A percentile compares a stretch with the other conserved stretches of the same genome.
These are phyloP conservation scores for Penicillium decumbens DNA, from an alignment of 2,329 filamentous ascomycete species.

Conservation along the genomic window DNA sequence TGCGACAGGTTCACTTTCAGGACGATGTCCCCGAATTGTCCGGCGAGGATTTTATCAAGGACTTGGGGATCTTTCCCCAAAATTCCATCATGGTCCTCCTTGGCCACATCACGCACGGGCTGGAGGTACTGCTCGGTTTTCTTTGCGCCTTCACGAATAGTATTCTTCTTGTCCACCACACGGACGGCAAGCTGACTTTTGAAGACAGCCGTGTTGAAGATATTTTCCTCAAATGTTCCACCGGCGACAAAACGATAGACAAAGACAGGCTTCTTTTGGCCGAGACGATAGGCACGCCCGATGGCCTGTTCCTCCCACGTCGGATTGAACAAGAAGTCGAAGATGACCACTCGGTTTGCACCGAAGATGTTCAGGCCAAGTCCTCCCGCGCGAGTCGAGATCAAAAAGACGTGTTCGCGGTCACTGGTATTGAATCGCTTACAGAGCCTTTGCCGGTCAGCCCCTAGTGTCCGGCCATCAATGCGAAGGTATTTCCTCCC, in stretches of 20 bases:
- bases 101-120: conserved; percentile 50
- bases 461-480: conserved; percentile 60
- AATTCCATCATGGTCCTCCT: conserved; percentile 51
- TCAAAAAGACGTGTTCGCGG: conserved; percentile 61
- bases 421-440: conserved; percentile 63
- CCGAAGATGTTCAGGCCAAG: conserved; percentile 77
- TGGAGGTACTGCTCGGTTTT: conserved; percentile 55
- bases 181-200: conserved; percentile 74
- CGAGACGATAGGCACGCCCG: conserved; percentile 78
- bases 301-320: conserved; percentile 80
- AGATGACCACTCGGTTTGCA: conserved; percentile 80
- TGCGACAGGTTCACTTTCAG: conserved; percentile 61
- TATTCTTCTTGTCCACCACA: conserved; percentile 79
- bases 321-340: conserved; percentile 79
- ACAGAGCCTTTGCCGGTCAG: conserved; percentile 57
- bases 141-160: conserved; percentile 60
- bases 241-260: conserved; percentile 77
- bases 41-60: conserved; percentile 52
- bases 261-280: conserved; percentile 72
- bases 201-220: conserved; percentile 72
- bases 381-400: conserved; percentile 78
- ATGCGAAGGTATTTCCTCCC: conserved; percentile 54
- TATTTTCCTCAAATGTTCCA: conserved; percentile 71
- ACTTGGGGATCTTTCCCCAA: conserved; percentile 57
- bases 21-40: conserved; percentile 26